Base-by-base conservation (phyloP, 1,139 yeast species). In the Spencermartinsiella ligniputridi region DNA sequence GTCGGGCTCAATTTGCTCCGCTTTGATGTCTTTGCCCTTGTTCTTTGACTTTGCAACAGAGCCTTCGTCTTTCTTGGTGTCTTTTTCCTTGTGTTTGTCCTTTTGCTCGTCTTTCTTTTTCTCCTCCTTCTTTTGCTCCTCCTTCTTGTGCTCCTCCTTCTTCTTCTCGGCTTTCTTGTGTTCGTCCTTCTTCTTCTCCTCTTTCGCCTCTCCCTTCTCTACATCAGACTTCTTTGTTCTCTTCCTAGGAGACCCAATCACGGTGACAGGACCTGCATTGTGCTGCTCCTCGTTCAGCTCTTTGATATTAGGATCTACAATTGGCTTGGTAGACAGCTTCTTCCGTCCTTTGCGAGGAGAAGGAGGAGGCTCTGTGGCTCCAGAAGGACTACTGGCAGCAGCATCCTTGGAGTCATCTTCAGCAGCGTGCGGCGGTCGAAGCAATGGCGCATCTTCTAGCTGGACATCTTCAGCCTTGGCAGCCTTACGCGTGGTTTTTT, bases 1-100 rank as follows among this genome's bases (percentile, higher is more conserved):
- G 25, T 6, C 11, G 11, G 58, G 58, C 33, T 24, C 60, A 22
- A 42, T 22, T 32, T 48, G 39, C 20, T 34, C 33, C 13, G 34
- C n/a, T 17, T 24, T 36, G 8, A 40, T 22, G 15, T 38, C 42
- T 12, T 24, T 22, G 12, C 36, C 44, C 37, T 45, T 37, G n/a
- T n/a, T n/a, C n/a, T n/a, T n/a, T 11, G 25, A 22, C 9, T 6
- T 22, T 6, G 25, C 25, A 6, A 11, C 25, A 11, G 25, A 22
- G n/a, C n/a, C n/a, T n/a, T n/a, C n/a, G n/a, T n/a, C n/a, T n/a
- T n/a, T n/a, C n/a, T n/a, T n/a, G 25, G 25, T 22, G 25, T 22
- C 25, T 11, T 22, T 22, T 22, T 6, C 25, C 11, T 6, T 22
- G n/a, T n/a, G n/a, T n/a, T n/a, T n/a, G n/a, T n/a, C n/a, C n/a